These are phyloP conservation scores for Acaromyces ingoldii DNA, from an alignment of 1,284 basidiomycete species.

Conservation along the genomic window DNA sequence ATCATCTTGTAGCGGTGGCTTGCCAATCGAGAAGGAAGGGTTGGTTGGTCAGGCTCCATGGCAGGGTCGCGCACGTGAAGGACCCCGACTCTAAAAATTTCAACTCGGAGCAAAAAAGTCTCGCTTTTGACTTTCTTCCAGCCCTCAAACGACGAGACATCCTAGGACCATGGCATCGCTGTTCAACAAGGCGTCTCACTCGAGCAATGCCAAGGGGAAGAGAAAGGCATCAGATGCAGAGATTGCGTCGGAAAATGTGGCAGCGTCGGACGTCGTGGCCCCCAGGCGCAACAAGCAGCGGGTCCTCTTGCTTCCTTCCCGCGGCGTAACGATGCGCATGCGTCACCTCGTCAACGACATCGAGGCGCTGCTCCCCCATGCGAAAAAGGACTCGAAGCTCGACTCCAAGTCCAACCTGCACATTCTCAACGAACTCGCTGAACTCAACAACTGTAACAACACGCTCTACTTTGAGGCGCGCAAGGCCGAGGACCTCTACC, in stretches of 20 bases:
- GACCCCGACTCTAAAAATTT: no score
- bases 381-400: slow-evolving; percentile 73
- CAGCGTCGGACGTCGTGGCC: background rate
- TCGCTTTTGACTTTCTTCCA: background rate
- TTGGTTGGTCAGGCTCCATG: no score
- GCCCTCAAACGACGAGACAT: background rate
- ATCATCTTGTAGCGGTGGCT: no score
- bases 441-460: slow-evolving; percentile 97
- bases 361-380: slow-evolving; percentile 82
- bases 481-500: slow-evolving; percentile 80
- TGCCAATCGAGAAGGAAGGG: no score
- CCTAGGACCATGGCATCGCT: slow-evolving; percentile 6
- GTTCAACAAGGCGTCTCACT: background rate
- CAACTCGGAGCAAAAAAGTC: background rate
- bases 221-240: slow-evolving; percentile 8
- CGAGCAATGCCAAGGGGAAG: slow-evolving; percentile 6
- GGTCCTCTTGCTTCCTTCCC: slow-evolving; percentile 84
- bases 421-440: slow-evolving; percentile 91
- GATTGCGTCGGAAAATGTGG: background rate
- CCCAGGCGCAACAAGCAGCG: slow-evolving; percentile 56
- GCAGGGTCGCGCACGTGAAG: no score
- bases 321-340: slow-evolving; percentile 94
- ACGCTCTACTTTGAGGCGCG: slow-evolving; percentile 95
- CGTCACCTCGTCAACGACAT: slow-evolving; percentile 94
- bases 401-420: slow-evolving; percentile 94